Conservation (phyloP, 345 rosid species). For the Rhodamnia rubescens region DNA sequence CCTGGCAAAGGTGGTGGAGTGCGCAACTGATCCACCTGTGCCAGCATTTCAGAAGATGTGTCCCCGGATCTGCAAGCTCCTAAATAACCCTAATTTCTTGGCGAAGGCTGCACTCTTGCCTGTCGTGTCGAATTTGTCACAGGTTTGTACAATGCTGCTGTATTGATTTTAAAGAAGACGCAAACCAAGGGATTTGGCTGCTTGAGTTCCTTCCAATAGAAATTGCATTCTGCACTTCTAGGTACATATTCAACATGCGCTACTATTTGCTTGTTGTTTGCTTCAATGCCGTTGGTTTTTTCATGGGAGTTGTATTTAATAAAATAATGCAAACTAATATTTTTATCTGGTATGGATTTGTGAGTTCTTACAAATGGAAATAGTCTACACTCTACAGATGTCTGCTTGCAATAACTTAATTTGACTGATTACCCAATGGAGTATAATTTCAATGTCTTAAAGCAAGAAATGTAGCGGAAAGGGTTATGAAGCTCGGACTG, state of each 20-base stretch:
- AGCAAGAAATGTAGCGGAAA: background rate
- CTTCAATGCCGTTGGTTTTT: background rate
- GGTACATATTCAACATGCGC: background rate
- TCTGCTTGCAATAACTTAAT: background rate
- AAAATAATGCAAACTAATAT: background rate
- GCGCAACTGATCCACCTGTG: constrained; percentile 46
- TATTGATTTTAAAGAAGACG: background rate
- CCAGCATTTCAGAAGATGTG: constrained; percentile 74
- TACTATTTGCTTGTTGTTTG: background rate
- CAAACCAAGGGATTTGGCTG: background rate
- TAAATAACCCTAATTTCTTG: constrained; percentile 68
- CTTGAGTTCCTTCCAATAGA: background rate
- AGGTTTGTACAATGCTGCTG: constrained; percentile 30
- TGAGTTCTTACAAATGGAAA: background rate
- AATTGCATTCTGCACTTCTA: background rate
- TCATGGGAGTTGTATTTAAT: background rate
- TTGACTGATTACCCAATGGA: background rate
- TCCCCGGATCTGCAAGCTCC: constrained; percentile 81
- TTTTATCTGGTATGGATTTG: background rate
- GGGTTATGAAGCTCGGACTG: background rate
- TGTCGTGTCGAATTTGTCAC: constrained; percentile 66
- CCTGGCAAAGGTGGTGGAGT: constrained; percentile 89
- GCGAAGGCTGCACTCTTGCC: constrained; percentile 81
- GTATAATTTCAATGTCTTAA: background rate
- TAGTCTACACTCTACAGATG: background rate